Base-by-base conservation (phyloP, 176 grass and related monocot species). In the Aegilops sharonensis region DNA sequence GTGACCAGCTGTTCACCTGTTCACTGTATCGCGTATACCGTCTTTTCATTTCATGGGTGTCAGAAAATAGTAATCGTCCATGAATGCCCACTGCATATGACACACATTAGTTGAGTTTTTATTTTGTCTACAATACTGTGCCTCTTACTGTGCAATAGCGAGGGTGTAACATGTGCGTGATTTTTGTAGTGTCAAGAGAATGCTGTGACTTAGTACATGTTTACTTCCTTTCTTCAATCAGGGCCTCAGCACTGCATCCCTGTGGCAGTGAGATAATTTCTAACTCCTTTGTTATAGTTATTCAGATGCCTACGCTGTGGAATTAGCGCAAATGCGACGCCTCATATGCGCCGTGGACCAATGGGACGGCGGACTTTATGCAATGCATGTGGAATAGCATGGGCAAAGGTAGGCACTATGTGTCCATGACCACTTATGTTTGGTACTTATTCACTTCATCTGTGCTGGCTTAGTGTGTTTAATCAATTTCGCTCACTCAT, bases 361-460 rank as follows among this genome's bases (percentile, higher is more conserved):
- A 85, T 92, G 68, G 94, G 94, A 66, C 69, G 87, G 7, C 92
- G 94, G 84, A 97, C 91, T 89, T 68, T 97, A 62, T 97, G 94
- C 91, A 97, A 97, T 90, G 94, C 94, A 25, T 97, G 94, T 61
- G 94, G 94, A 57, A 93, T 97, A 90, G 89, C 91, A 84, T 94
- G 94, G 94, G 87, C 94, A 73, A 97, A 97, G 91, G 94, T 93
- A 85, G 43, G 11, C 24, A 20, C 68, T 48, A 77, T 11, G 45
- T 83, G 21, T 23, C 31, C 47, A 40, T 62, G 61, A 27, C 65
- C 10, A 31, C 37, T 68, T 77, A 71, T 80, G 3, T 39, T 68
- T n/a, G 63, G 9, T 54, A 57, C 7, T 40, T 85, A 3, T 71
- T 48, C 56, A 27, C 65, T 73, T 59, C 54, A 78, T 52, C 62